phyloP scores from a whole-genome alignment of 306 rosid species.

The Malus domestica region DNA sequence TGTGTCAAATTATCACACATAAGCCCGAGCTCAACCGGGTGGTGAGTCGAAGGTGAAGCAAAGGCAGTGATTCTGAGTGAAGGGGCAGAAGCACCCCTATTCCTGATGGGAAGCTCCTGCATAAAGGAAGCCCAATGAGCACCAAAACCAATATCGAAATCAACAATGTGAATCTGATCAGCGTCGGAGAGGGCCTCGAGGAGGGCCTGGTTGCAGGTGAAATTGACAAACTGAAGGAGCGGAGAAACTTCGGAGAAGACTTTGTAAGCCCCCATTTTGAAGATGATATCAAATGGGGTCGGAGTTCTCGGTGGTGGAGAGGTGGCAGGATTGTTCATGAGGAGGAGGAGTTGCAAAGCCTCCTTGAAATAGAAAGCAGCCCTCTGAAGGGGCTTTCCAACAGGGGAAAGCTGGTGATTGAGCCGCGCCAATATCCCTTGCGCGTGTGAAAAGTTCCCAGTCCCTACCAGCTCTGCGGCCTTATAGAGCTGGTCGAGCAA shows the following conservation, averaged over 20 bases:
- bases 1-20: conserved; percentile 35
- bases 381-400: conserved; percentile 45
- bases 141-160: conserved; percentile 45
- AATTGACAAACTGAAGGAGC: conserved; percentile 37
- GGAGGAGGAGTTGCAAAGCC: conserved; percentile 37
- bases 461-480: conserved; percentile 43
- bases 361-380: conserved; percentile 53
- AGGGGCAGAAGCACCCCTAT: conserved; percentile 12
- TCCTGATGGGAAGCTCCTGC: conserved; percentile 37
- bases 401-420: conserved; percentile 89
- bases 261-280: conserved; percentile 49
- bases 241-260: conserved; percentile 42
- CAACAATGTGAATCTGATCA: conserved; percentile 36
- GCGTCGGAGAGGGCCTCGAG: conserved; percentile 26
- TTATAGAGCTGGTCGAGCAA: conserved; percentile 41
- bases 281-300: conserved; percentile 33
- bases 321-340: conserved; percentile 20
- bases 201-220: conserved; percentile 42
- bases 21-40: conserved; percentile 27
- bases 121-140: conserved; percentile 49
- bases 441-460: conserved; percentile 53
- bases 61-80: conserved; percentile 38
- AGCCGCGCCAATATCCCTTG: conserved; percentile 99
- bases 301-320: conserved; percentile 26
- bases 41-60: conserved; percentile 38